Evolutionary conservation across 768 basidiomycete species (phyloP).

Genomic region (Leccinum variicolor): DNA sequence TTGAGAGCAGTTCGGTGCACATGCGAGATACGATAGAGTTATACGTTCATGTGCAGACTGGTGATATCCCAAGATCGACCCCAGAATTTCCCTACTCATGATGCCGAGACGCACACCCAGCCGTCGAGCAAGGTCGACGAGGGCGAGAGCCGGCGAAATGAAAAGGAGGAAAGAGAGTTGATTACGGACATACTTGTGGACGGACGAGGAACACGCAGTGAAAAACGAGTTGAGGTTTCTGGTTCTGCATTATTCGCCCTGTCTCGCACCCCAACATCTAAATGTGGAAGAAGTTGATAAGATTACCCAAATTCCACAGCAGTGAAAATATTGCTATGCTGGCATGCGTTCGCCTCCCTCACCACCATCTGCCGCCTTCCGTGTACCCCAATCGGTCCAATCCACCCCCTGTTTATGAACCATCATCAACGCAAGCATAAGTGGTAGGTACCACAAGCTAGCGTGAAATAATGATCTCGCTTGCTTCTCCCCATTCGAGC

Average conservation of each 20-base stretch:
- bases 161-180: slow-evolving; percentile 72
- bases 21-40: background rate
- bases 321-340: background rate
- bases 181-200: slow-evolving; percentile 79
- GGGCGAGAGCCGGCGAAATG: slow-evolving; percentile 46
- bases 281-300: background rate
- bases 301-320: background rate
- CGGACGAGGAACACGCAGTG: slow-evolving; percentile 83
- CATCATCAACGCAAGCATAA: slow-evolving; percentile 91
- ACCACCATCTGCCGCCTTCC: background rate
- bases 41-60: background rate
- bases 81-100: slow-evolving; percentile 47
- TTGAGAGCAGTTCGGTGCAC: background rate
- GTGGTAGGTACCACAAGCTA: slow-evolving; percentile 88
- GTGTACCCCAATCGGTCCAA: slow-evolving; percentile 56
- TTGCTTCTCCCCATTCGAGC: slow-evolving; percentile 64
- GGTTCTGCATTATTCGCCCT: too few relatives aligned
- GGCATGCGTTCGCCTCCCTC: background rate
- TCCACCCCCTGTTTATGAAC: slow-evolving; percentile 85
- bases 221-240: slow-evolving; percentile 51
- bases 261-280: too few relatives aligned
- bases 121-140: slow-evolving; percentile 21
- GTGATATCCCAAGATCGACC: slow-evolving; percentile 37
- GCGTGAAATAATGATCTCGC: slow-evolving; percentile 78
- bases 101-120: slow-evolving; percentile 19